phyloP scores from a whole-genome alignment of 2,329 filamentous ascomycete genomes.

The Sclerotinia borealis region DNA sequence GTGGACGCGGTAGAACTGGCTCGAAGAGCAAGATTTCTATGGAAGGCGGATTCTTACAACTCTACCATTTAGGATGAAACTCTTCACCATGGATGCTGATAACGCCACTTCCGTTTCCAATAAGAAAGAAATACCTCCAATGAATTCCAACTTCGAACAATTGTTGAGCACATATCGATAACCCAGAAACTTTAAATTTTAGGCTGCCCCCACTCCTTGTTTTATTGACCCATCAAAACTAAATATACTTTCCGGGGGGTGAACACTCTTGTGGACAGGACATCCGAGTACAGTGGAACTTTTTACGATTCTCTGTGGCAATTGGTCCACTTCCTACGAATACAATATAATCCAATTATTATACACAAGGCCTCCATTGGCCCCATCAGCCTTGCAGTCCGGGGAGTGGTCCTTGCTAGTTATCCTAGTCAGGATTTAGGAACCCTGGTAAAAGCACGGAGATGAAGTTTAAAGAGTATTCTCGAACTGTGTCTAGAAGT shows the following conservation, averaged over 20 bases:
- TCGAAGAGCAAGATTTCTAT: slow-evolving; percentile 14
- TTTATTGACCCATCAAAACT: too few species aligned
- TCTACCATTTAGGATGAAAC: neutral
- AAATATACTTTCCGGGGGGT: too few species aligned
- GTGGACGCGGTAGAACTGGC: slow-evolving; percentile 8
- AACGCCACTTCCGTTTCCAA: neutral
- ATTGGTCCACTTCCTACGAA: neutral
- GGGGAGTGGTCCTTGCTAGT: neutral
- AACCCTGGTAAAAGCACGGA: neutral
- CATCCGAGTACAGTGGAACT: neutral
- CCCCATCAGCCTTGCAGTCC: neutral
- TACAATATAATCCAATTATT: neutral
- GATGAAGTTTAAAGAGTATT: neutral
- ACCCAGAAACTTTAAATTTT: too few species aligned
- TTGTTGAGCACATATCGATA: too few species aligned
- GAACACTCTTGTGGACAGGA: neutral
- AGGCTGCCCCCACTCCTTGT: too few species aligned
- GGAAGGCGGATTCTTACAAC: slow-evolving; percentile 11
- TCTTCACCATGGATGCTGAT: neutral
- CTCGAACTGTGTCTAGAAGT: too few species aligned
- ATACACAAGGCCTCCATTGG: too few species aligned
- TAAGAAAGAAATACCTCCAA: too few species aligned
- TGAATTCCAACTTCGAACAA: too few species aligned
- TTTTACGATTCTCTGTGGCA: too few species aligned
- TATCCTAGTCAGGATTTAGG: too few species aligned